phyloP scores from a whole-genome alignment of 148 eudicot genomes.

The Linanthus parryae region DNA sequence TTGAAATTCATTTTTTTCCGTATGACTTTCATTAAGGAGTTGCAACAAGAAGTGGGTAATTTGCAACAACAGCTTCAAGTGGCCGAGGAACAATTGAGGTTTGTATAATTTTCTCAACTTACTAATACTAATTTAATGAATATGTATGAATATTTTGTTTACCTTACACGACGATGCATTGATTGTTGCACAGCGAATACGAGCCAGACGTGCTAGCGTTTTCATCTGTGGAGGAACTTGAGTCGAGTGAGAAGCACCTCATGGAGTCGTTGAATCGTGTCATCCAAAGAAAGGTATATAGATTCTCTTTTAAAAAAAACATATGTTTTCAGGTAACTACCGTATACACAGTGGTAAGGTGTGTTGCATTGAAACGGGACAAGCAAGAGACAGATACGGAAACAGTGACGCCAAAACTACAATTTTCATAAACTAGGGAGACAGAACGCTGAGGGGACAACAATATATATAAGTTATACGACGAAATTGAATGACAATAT shows the following conservation, averaged over 20 bases:
- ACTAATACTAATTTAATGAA: neutral
- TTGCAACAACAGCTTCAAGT: conserved; percentile 54
- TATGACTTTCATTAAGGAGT: conserved; percentile 33
- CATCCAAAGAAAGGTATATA: conserved; percentile 50
- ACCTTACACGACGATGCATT: neutral
- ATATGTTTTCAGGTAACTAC: neutral
- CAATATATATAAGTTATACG: too few species aligned
- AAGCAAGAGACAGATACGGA: too few species aligned
- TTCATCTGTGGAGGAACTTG: conserved; percentile 47
- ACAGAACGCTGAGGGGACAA: too few species aligned
- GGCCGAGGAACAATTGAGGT: conserved; percentile 63
- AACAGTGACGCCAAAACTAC: too few species aligned
- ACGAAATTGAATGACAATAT: too few species aligned
- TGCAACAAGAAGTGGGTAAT: conserved; percentile 45
- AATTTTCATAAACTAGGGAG: too few species aligned
- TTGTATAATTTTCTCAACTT: neutral
- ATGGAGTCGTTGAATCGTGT: conserved; percentile 47
- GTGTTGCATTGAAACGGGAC: too few species aligned
- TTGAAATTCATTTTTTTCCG: neutral
- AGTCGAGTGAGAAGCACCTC: conserved; percentile 48
- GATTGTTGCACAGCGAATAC: conserved; percentile 26
- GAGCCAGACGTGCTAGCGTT: conserved; percentile 54
- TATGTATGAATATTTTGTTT: neutral
- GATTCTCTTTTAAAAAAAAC: neutral
- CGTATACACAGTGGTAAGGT: neutral